Conservation (phyloP, 768 basidiomycete species). For the Dentipellis fragilis region DNA sequence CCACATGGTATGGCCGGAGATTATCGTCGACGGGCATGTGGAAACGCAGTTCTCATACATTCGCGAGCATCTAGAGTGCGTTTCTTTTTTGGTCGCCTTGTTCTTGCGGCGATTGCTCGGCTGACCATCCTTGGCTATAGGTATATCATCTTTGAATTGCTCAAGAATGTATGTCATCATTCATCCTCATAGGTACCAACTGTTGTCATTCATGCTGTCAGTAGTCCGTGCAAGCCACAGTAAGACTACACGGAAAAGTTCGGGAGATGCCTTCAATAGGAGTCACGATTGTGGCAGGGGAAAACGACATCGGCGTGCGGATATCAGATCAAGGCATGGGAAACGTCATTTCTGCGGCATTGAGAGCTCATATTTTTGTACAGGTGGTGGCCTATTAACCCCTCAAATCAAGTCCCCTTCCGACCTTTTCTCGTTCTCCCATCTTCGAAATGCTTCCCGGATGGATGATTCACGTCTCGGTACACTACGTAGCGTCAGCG, state of each 20-base stretch:
- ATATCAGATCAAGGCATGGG: conserved; percentile 80
- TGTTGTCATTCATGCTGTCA: too few species aligned
- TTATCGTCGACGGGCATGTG: conserved; percentile 63
- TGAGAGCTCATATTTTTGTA: background rate
- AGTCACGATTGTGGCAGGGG: conserved; percentile 67
- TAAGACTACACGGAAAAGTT: conserved; percentile 34
- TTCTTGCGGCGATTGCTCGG: background rate
- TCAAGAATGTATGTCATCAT: conserved; percentile 66
- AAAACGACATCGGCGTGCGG: conserved; percentile 67
- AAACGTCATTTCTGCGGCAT: too few species aligned
- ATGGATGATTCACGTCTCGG: conserved; percentile 58
- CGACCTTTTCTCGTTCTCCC: conserved; percentile 86
- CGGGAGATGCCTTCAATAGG: conserved; percentile 48
- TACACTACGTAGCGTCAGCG: conserved; percentile 54
- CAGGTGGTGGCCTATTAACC: conserved; percentile 64
- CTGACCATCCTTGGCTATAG: conserved; percentile 22
- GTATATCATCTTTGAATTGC: conserved; percentile 81
- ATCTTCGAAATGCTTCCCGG: conserved; percentile 64
- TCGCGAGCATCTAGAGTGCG: conserved; percentile 77
- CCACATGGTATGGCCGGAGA: conserved; percentile 43
- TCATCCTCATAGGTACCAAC: background rate
- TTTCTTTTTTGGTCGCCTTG: conserved; percentile 1
- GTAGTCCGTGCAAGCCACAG: conserved; percentile 68
- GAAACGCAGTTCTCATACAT: conserved; percentile 74
- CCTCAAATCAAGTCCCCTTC: conserved; percentile 49